Evolutionary conservation across 805 yeast species (phyloP).

Genomic region (Kazachstania bromeliacearum): DNA sequence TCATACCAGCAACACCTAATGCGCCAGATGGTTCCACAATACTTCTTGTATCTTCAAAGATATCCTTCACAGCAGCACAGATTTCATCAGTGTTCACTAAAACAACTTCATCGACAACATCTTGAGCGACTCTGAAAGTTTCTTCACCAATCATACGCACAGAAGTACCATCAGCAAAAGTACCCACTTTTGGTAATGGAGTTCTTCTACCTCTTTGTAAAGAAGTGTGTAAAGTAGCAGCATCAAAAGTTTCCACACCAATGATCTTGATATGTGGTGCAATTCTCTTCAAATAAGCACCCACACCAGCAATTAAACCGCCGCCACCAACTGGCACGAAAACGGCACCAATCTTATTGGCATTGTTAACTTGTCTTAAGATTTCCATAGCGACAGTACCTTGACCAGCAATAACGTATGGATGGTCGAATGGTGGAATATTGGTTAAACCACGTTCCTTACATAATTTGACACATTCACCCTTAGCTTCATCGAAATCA

Average conservation of each 20-base stretch:
- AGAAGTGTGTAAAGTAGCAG: conserved; percentile 82
- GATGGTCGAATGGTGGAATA: conserved; percentile 98
- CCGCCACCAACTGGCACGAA: conserved; percentile 97
- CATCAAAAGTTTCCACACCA: conserved; percentile 94
- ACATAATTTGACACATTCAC: conserved; percentile 70
- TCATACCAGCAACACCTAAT: conserved; percentile 88
- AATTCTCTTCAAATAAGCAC: conserved; percentile 79
- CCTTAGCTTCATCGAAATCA: conserved; percentile 91
- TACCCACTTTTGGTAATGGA: conserved; percentile 67
- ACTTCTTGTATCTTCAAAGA: conserved; percentile 90
- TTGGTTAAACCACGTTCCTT: conserved; percentile 66
- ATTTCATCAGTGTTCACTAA: conserved; percentile 85
- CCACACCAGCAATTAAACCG: conserved; percentile 87
- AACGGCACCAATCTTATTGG: conserved; percentile 67
- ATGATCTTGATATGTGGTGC: conserved; percentile 96
- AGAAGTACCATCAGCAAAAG: conserved; percentile 98
- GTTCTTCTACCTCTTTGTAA: conserved; percentile 46
- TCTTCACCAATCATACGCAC: conserved; percentile 86
- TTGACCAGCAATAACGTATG: conserved; percentile 96
- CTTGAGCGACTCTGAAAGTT: conserved; percentile 70
- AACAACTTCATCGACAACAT: conserved; percentile 82
- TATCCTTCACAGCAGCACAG: conserved; percentile 93
- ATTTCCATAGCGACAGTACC: conserved; percentile 95
- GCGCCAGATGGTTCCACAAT: conserved; percentile 98
- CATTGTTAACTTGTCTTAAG: conserved; percentile 65